A percentile compares a stretch with the other conserved stretches of the same genome.
Evolutionary conservation across 129 eudicot genomes (phyloP).

Genomic region (Flaveria trinervia): DNA sequence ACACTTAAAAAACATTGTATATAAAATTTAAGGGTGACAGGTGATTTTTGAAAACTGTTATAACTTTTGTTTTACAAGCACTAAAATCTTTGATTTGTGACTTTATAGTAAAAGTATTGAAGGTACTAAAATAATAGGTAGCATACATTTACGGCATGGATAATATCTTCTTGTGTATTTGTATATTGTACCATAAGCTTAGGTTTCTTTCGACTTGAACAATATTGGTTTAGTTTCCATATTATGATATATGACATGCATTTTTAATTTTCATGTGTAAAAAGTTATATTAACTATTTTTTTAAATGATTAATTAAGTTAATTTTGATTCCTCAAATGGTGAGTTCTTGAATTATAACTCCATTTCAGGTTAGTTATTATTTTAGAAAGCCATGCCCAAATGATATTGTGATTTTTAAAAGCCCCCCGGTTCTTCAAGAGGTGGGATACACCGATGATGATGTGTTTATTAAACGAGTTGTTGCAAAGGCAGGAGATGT

Average conservation of each 20-base stretch:
- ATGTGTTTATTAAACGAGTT: constrained; percentile 86
- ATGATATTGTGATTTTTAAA: constrained; percentile 87
- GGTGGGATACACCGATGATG: constrained; percentile 92
- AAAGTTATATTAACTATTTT: not conserved
- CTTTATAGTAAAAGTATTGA: not conserved
- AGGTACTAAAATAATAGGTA: not conserved
- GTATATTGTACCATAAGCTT: constrained; percentile 2
- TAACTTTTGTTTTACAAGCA: not conserved
- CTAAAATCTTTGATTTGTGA: not conserved
- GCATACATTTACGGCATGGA: constrained; percentile 11
- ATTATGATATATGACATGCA: constrained; percentile 2
- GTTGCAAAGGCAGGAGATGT: constrained; percentile 91
- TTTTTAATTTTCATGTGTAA: constrained; percentile 9
- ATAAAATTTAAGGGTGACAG: too few relatives aligned
- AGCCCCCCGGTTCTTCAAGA: constrained; percentile 96
- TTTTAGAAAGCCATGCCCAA: constrained; percentile 94
- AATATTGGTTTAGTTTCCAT: not conserved
- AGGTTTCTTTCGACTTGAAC: not conserved
- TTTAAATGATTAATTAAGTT: not conserved
- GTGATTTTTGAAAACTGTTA: not conserved
- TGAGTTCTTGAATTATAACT: not conserved
- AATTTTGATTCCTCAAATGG: not conserved
- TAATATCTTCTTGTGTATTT: not conserved
- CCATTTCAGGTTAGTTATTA: constrained; percentile 79
- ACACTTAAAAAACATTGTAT: too few relatives aligned